Conservation (phyloP, 2,329 filamentous ascomycete species). For the Cladophialophora bantiana region DNA sequence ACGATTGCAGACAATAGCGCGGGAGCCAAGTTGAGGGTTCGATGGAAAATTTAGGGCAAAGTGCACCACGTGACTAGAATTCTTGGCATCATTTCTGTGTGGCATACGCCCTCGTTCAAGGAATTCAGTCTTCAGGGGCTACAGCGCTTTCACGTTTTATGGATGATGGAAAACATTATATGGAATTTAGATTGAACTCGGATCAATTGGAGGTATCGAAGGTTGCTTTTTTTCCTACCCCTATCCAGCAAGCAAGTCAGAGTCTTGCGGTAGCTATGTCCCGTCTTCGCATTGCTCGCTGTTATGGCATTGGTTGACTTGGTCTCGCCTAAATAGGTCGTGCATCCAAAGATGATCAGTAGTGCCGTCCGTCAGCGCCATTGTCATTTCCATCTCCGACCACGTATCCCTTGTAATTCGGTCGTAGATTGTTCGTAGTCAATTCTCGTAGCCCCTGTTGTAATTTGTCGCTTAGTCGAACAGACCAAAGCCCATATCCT, state of each 20-base stretch:
- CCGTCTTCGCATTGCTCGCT: background rate
- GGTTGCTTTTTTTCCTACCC: background rate
- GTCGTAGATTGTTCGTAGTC: background rate
- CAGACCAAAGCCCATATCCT: slow-evolving; percentile 78
- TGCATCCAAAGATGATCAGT: background rate
- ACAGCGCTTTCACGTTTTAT: background rate
- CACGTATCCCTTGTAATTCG: background rate
- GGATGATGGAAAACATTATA: background rate
- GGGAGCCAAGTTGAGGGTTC: background rate
- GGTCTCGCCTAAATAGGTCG: slow-evolving; percentile 14
- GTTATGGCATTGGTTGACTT: background rate
- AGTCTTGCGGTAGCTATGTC: background rate
- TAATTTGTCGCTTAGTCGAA: slow-evolving; percentile 62
- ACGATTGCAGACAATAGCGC: background rate
- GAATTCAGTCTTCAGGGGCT: background rate
- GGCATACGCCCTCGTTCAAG: background rate
- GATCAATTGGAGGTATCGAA: background rate
- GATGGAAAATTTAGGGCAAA: slow-evolving; percentile 16
- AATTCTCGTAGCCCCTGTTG: background rate
- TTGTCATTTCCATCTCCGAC: background rate
- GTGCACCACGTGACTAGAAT: slow-evolving; percentile 29
- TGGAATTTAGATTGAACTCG: background rate
- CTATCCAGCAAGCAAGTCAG: background rate
- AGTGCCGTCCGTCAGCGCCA: background rate
- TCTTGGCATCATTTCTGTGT: slow-evolving; percentile 27